phyloP scores from a whole-genome alignment of 2,329 filamentous ascomycete species.

The Nemania sp. region DNA sequence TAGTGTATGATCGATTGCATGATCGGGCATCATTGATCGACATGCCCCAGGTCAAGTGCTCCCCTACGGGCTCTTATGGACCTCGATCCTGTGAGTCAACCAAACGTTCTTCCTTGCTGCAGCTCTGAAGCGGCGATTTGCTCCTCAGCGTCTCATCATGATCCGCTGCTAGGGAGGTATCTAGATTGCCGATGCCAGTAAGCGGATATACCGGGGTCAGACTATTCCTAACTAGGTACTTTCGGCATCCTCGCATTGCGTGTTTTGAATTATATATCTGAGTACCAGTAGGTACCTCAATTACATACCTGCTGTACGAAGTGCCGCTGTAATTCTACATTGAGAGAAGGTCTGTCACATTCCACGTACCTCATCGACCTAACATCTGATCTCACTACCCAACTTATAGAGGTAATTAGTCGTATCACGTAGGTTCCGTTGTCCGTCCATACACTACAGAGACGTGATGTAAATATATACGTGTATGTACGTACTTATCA shows the following conservation, averaged over 20 bases:
- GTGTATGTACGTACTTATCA: neutral
- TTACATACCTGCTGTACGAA: too few relatives aligned
- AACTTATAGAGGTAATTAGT: neutral
- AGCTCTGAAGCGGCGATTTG: conserved; percentile 9
- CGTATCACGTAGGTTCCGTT: conserved; percentile 6
- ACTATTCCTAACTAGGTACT: neutral
- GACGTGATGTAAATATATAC: neutral
- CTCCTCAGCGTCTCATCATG: conserved; percentile 16
- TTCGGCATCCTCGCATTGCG: too few relatives aligned
- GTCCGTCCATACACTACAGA: neutral
- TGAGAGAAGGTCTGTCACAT: too few relatives aligned
- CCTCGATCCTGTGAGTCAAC: conserved; percentile 8
- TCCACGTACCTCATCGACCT: too few relatives aligned
- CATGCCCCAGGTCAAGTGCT: neutral
- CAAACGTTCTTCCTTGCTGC: neutral
- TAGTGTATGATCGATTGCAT: too few relatives aligned
- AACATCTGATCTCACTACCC: too few relatives aligned
- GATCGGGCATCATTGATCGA: conserved; percentile 2
- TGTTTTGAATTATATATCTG: too few relatives aligned
- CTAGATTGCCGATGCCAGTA: conserved; percentile 15
- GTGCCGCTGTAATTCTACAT: too few relatives aligned
- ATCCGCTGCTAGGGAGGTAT: conserved; percentile 1
- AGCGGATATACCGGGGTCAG: conserved; percentile 11
- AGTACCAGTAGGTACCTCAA: too few relatives aligned
- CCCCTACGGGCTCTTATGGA: neutral